Conservation (phyloP, 306 rosid genomes). For the Quercus aquifolioides region DNA sequence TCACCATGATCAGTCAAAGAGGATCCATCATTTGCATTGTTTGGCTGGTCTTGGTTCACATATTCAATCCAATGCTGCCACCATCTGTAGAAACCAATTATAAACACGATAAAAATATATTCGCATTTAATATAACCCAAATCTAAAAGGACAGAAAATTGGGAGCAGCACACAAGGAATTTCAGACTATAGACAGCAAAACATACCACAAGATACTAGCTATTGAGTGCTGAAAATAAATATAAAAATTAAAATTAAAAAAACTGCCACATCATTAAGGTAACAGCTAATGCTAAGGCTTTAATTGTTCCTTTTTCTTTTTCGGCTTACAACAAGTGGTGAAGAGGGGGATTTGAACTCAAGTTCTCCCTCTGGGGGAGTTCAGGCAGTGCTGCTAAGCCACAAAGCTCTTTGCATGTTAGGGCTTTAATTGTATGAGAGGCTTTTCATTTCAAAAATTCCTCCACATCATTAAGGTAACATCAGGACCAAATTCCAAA, state of each 20-base stretch:
- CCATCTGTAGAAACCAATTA: slow-evolving; percentile 62
- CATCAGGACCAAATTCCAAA: not conserved
- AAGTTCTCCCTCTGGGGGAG: no score
- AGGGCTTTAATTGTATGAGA: not conserved
- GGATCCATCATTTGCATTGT: slow-evolving; percentile 58
- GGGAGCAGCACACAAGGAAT: not conserved
- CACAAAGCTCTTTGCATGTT: not conserved
- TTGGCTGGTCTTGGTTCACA: slow-evolving; percentile 88
- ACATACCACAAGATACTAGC: not conserved
- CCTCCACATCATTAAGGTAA: not conserved
- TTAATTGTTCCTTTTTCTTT: not conserved
- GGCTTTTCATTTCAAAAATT: not conserved
- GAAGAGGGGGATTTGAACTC: no score
- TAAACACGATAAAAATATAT: not conserved
- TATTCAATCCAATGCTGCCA: slow-evolving; percentile 98
- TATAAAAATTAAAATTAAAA: not conserved
- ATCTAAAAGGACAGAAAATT: not conserved
- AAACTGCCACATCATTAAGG: not conserved
- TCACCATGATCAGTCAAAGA: slow-evolving; percentile 65
- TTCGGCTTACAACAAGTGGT: no score
- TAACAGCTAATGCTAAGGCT: not conserved
- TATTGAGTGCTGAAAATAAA: not conserved
- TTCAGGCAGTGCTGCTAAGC: no score
- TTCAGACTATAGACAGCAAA: not conserved
- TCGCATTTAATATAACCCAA: not conserved